Base-by-base conservation (phyloP, 805 yeast species). In the Barnettozyma californica region DNA sequence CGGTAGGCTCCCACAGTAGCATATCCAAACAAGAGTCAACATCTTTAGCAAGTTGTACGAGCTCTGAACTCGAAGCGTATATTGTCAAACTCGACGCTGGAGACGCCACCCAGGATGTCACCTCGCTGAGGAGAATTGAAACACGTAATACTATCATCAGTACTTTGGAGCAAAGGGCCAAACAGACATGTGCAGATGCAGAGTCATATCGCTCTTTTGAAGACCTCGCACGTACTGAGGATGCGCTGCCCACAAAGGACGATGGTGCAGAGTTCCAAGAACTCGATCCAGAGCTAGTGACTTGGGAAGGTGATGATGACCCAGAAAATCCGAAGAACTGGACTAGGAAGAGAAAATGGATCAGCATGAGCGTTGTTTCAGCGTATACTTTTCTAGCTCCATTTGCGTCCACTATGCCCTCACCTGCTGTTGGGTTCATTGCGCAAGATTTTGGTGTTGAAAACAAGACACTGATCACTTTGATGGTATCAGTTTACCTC, bases 241-340 rank as follows among this genome's bases (percentile, higher is more conserved):
- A 59, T 31, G 64, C 55, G 4, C 49, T 65, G 5, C 69, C 67
- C n/a, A 63, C 67, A 1, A 44, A 34, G 43, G 53, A 68, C 42
- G 76, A 70, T 46, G 86, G 86, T 16, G 68, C 33, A 29, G 33
- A 81, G 55, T 81, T 75, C 59, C 66, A 67, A 25, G 61, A 63
- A 6, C 63, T 79, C 5, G 87, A 83, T 56, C 87, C 86, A 0
- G 86, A 83, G 55, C 66, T 83, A 41, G 81, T 83, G 9, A 75
- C 86, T 1, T 83, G 87, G 87, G 78, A 80, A 27, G 81, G 82
- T 4, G 73, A 70, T 11, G 74, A 76, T 47, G 89, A 83, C 56
- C 80, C 82, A 0, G 67, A 64, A 19, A 74, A 78, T 58, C 88
- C 89, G 9, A 65, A 84, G 47, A 83, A 83, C 61, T 83, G 87